phyloP scores from a whole-genome alignment of 805 yeast species.

The Metschnikowia continentalis region DNA sequence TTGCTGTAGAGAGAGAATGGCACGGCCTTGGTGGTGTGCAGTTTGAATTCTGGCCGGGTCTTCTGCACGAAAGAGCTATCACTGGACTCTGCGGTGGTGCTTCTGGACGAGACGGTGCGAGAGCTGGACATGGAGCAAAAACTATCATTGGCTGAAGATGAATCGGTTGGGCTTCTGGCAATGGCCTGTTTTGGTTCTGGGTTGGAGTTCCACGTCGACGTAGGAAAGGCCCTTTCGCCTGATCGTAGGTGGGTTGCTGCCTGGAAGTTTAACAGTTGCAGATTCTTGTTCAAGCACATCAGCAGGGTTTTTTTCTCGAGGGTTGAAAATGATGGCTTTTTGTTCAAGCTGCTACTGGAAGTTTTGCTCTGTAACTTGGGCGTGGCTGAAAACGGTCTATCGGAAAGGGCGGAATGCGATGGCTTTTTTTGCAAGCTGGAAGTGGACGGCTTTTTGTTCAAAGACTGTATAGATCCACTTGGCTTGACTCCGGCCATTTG shows the following conservation, averaged over 20 bases:
- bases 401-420: constrained; percentile 3
- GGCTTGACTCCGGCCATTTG: constrained; percentile 33
- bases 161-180: neutral
- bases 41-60: neutral
- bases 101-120: neutral
- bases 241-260: constrained; percentile 1
- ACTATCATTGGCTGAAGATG: neutral
- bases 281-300: neutral
- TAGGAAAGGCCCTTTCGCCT: neutral
- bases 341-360: constrained; percentile 6
- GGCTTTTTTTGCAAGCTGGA: constrained; percentile 9
- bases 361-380: constrained; percentile 18
- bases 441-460: neutral
- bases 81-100: neutral
- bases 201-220: neutral
- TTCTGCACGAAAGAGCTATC: neutral
- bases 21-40: constrained; percentile 23
- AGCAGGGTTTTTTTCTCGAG: constrained; percentile 11
- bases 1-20: constrained; percentile 27
- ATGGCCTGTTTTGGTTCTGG: neutral
- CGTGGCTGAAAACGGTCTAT: constrained; percentile 12
- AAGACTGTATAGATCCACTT: neutral
- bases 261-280: neutral
- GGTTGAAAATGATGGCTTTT: constrained; percentile 12
- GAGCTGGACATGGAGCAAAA: neutral